phyloP scores from a whole-genome alignment of 2,329 filamentous ascomycete genomes.

The Daldinia sp. region DNA sequence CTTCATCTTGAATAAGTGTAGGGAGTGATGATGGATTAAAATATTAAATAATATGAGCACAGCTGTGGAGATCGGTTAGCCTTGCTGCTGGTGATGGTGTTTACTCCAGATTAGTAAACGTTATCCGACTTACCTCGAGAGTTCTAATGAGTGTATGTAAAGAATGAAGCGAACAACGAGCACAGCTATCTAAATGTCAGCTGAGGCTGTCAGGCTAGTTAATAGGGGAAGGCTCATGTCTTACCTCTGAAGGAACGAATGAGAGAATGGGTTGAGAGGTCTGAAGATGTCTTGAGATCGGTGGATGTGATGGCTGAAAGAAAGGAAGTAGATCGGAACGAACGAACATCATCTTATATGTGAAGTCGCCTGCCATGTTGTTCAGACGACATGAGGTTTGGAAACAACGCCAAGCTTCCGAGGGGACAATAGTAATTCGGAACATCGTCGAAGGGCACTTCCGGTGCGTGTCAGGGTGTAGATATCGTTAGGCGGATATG shows the following conservation, averaged over 20 bases:
- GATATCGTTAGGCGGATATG: slow-evolving; percentile 36
- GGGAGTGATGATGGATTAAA: slow-evolving; percentile 41
- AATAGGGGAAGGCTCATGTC: slow-evolving; percentile 18
- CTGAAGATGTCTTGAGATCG: slow-evolving; percentile 47
- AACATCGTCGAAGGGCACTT: slow-evolving; percentile 49
- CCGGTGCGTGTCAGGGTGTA: slow-evolving; percentile 53
- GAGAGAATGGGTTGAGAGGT: slow-evolving; percentile 48
- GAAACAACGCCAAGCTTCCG: slow-evolving; percentile 43
- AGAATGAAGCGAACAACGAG: slow-evolving; percentile 57
- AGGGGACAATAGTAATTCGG: slow-evolving; percentile 47
- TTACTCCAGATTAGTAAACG: background rate
- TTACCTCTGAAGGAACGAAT: slow-evolving; percentile 59
- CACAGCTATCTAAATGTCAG: slow-evolving; percentile 53
- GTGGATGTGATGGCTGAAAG: slow-evolving; percentile 46
- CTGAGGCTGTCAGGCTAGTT: slow-evolving; percentile 4
- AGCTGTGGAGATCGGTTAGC: slow-evolving; percentile 49
- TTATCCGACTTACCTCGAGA: slow-evolving; percentile 48
- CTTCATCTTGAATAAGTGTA: slow-evolving; percentile 57
- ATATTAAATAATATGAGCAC: slow-evolving; percentile 54
- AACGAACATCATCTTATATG: slow-evolving; percentile 52
- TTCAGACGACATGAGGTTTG: slow-evolving; percentile 39
- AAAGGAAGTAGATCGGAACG: slow-evolving; percentile 34
- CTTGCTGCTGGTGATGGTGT: background rate
- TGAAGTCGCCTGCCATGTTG: slow-evolving; percentile 30
- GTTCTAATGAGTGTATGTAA: slow-evolving; percentile 51